A percentile compares a stretch with the other conserved stretches of the same genome.
Evolutionary conservation across 2,329 filamentous ascomycete genomes (phyloP).

Genomic region (Arthrobotrys iridis): DNA sequence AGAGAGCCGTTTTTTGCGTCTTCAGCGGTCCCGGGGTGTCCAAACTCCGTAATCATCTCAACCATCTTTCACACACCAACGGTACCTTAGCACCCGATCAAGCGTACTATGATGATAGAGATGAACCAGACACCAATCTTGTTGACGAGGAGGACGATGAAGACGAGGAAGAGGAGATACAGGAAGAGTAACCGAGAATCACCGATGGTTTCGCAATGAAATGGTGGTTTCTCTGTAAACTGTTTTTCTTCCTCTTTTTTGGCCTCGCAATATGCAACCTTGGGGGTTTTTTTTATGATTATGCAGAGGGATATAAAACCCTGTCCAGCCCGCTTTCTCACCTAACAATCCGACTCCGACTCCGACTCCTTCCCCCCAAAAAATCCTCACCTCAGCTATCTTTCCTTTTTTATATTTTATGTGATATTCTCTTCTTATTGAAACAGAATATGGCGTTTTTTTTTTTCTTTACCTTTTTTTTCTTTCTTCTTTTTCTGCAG

Average conservation of each 20-base stretch:
- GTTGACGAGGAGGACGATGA: conserved; percentile 57
- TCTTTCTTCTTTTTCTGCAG: conserved; percentile 7
- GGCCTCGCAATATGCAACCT: too few species aligned
- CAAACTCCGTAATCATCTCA: conserved; percentile 80
- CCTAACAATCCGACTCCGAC: not conserved
- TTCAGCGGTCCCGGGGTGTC: conserved; percentile 89
- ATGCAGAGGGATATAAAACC: too few species aligned
- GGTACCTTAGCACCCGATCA: conserved; percentile 46
- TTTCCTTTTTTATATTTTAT: not conserved
- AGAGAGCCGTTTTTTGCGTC: conserved; percentile 95
- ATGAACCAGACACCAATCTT: conserved; percentile 53
- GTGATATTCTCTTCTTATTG: not conserved
- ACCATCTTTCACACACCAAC: conserved; percentile 61
- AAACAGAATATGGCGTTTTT: too few species aligned
- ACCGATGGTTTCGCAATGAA: not conserved
- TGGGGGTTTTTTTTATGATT: too few species aligned
- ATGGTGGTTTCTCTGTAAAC: not conserved
- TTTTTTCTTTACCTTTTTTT: conserved; percentile 4
- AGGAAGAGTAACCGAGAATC: conserved; percentile 46
- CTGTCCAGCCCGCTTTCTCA: too few species aligned
- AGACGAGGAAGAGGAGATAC: conserved; percentile 56
- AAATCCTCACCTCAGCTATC: not conserved
- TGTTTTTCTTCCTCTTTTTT: not conserved
- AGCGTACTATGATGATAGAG: conserved; percentile 56
- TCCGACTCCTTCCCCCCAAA: not conserved